Percentiles rank a stretch among this genome's conserved stretches.
Evolutionary conservation across 192 early-diverging fungal species (phyloP).

Genomic region (Coemansia sp.): DNA sequence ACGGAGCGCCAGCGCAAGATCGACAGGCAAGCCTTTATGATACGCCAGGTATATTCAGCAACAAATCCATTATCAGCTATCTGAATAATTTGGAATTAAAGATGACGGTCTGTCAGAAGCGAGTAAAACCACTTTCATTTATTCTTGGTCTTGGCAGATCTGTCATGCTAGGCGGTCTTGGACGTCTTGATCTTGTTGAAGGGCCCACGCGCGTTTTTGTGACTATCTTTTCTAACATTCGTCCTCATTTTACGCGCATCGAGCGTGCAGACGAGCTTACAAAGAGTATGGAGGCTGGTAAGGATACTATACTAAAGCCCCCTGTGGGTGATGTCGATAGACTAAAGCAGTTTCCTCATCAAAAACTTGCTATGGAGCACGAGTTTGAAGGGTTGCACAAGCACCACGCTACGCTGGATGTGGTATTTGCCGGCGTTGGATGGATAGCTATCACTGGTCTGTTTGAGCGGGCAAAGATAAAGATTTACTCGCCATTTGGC

Average conservation of each 20-base stretch:
- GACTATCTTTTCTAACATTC: slow-evolving; percentile 58
- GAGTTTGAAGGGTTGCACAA: slow-evolving; percentile 47
- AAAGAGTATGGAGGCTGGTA: slow-evolving; percentile 31
- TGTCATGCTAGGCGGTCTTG: slow-evolving; percentile 60
- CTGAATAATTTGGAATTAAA: slow-evolving; percentile 58
- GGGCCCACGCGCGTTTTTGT: slow-evolving; percentile 51
- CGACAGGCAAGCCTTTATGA: slow-evolving; percentile 54
- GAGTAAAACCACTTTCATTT: slow-evolving; percentile 59
- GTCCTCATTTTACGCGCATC: slow-evolving; percentile 61
- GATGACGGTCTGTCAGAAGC: slow-evolving; percentile 39
- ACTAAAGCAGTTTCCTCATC: slow-evolving; percentile 33
- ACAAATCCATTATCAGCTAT: slow-evolving; percentile 52
- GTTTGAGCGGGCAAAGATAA: slow-evolving; percentile 54
- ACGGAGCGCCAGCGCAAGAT: slow-evolving; percentile 35
- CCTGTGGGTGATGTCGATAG: slow-evolving; percentile 45
- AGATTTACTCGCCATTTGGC: slow-evolving; percentile 57
- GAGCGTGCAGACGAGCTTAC: slow-evolving; percentile 48
- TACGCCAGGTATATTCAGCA: slow-evolving; percentile 66
- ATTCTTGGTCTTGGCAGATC: slow-evolving; percentile 55
- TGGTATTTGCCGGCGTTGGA: slow-evolving; percentile 63
- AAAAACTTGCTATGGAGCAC: slow-evolving; percentile 43
- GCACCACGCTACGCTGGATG: slow-evolving; percentile 55
- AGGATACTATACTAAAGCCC: slow-evolving; percentile 40
- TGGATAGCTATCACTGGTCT: slow-evolving; percentile 62
- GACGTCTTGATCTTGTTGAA: slow-evolving; percentile 59